Evolutionary conservation across 2,329 filamentous ascomycete genomes (phyloP), one percentile per base, ranked within the genome.

Genomic region (Thermoascus crustaceus): DNA sequence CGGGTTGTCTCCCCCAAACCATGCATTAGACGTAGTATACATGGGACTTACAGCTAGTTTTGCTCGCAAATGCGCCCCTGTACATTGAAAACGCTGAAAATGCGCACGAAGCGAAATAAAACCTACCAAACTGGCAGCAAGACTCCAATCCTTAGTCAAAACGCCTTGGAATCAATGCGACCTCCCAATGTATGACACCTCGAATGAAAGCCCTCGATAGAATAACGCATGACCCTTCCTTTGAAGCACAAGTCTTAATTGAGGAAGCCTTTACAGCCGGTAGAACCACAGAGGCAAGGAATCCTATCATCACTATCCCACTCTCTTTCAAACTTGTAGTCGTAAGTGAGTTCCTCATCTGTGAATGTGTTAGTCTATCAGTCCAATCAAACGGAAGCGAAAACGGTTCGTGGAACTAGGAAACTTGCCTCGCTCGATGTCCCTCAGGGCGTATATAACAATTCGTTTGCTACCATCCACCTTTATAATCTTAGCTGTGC

Each of bases 301-400:
- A 98, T 95, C 45, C 91, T 85, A 62, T 98, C 91, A 44, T 87
- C 77, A 49, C 86, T 93, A 54, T 87, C 87, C 54, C 93, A 85
- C 65, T 98, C 91, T 52, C 91, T 84, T 69, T 98, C 91, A 61
- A 98, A 98, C 64, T 98, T 98, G 75, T 98, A 98, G 69, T 98
- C 91, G 68, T 98, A 98, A 2, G 91, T 98, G 60, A 98, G 79
- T 71, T 98, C 91, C 67, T 98, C 91, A 60, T 95, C 91, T 98
- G 55, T 42, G 35, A 10, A 9, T 31, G 26, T 35, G 40, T 48
- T 39, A 45, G 37, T 34, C 14, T 21, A 10, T 17, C 4, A 18
- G 7, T 6, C 58, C 43, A 31, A 20, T 34, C 21, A 13, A n/a
- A 21, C 5, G 27, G 10, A 10, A 30, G 7, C 9, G 7, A 32